Base-by-base conservation (phyloP, 805 yeast genomes). In the Suhomyces kilbournensis region DNA sequence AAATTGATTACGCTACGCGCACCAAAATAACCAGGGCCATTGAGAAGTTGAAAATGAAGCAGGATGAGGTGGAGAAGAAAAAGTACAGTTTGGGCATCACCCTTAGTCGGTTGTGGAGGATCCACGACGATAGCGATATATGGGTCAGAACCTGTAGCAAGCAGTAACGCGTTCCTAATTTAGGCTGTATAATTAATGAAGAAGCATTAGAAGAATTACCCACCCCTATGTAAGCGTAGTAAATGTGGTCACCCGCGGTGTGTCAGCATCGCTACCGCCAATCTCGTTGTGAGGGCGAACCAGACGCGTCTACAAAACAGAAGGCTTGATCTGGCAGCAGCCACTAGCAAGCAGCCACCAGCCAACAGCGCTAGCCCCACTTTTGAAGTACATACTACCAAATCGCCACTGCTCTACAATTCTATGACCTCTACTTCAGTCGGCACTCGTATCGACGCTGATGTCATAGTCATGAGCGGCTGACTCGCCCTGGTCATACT, bases 51-150 rank as follows among this genome's bases (percentile, higher is more conserved):
- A 57, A 60, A 19, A 66, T 62, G 66, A 74, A 71, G 56, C 69
- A 67, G 50, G 79, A 75, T 56, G 78, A 75, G 53, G 56, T 74
- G 40, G 72, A 68, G 45, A 74, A 72, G 66, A 71, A 70, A 53
- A 73, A 71, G 60, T 73, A 75, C 55, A 62, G 64, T 35, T 62
- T 74, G 55, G 79, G 79, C 0, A 74, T 74, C 34, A 63, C 72
- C 25, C 66, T 75, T 38, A 72, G 77, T 54, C 65, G 78, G 47
- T 65, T 74, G 56, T 74, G 78, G 77, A 64, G 79, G 49, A 75
- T 62, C 39, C 66, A 66, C 47, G 77, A 74, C 52, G 76, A 71
- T 47, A 71, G 66, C 52, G 76, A 72, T 47, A 68, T 74, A 42
- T 75, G 78, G 78, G 77, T 75, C 26, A 63, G 75, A 46, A 61